Evolutionary conservation across 495 filamentous ascomycete species (phyloP).

Genomic region (Tetracladium setigerum): DNA sequence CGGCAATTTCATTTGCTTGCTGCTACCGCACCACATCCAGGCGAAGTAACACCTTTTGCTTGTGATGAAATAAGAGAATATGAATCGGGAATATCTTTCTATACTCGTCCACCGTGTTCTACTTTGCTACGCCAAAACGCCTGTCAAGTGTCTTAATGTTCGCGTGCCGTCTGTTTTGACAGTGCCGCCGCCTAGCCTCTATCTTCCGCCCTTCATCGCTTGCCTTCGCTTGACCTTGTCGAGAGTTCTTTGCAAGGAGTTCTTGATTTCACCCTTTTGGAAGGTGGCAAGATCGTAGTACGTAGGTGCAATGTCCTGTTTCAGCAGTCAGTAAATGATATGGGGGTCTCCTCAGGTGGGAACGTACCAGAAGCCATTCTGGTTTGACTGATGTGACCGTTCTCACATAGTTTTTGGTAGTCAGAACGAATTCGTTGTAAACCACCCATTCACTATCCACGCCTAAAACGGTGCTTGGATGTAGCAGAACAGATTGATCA

Average conservation of each 20-base stretch:
- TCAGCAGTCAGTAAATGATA: constrained; percentile 19
- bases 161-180: too few species aligned
- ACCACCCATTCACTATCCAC: constrained; percentile 93
- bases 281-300: constrained; percentile 90
- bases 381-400: constrained; percentile 59
- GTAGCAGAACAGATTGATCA: constrained; percentile 79
- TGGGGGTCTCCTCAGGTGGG: neutral
- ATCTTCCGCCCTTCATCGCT: constrained; percentile 20
- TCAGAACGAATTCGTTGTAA: constrained; percentile 98
- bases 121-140: too few species aligned
- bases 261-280: constrained; percentile 78
- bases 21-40: too few species aligned
- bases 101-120: too few species aligned
- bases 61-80: too few species aligned
- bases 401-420: constrained; percentile 84
- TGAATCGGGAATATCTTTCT: too few species aligned
- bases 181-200: neutral
- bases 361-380: constrained; percentile 85
- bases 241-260: constrained; percentile 59
- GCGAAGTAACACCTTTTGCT: too few species aligned
- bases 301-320: constrained; percentile 74
- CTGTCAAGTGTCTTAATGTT: too few species aligned
- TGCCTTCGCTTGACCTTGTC: constrained; percentile 60
- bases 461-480: constrained; percentile 80
- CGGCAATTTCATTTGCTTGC: too few species aligned